Base-by-base conservation (phyloP, 305 asterid genomes). In the Solanum hybrid region DNA sequence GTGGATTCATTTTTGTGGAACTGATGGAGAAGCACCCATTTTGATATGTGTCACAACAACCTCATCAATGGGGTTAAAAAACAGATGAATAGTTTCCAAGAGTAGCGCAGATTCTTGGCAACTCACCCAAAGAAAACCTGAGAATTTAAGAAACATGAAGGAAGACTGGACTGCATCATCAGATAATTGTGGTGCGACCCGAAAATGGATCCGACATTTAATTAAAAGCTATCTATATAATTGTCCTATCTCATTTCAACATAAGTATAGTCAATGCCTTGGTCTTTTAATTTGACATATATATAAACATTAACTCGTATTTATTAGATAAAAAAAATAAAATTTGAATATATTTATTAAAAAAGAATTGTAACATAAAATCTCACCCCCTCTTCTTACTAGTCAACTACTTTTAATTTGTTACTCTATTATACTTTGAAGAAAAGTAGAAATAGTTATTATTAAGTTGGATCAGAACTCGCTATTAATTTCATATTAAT, bases 1-100 rank as follows among this genome's bases (percentile, higher is more conserved):
- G 90, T 97, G 98, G 89, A 97, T 89, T 89, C 98, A 94, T 32
- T 93, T 94, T 80, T 96, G 91, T 35, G 94, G 93, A 85, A 94
- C 92, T 40, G 86, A 81, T 40, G 86, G 22, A 88, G 95, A 88
- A 60, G 93, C 94, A 84, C 99, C 99, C 99, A 96, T 96, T 72
- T 90, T 88, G 16, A 40, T 78, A 10, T 40, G 66, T 17, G 37
- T 40, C 36, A 38, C 16, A 31, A 75, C 79, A 46, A 46, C 20
- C 80, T 75, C 24, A 77, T 77, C 11, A 75, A 75, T 29, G 64
- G 79, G 79, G 79, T 29, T 73, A 11, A 11, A 40, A 40, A 73
- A 73, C 0, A 73, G n/a, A 35, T 78, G 51, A 24, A 6, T 24
- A 80, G 10, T 7, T 80, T 24, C 14, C 66, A 79, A 79, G 86